Evolutionary conservation across 2,329 filamentous ascomycete species (phyloP), one percentile per base, ranked within the genome.

Genomic region (Neodidymelliopsis sp.): DNA sequence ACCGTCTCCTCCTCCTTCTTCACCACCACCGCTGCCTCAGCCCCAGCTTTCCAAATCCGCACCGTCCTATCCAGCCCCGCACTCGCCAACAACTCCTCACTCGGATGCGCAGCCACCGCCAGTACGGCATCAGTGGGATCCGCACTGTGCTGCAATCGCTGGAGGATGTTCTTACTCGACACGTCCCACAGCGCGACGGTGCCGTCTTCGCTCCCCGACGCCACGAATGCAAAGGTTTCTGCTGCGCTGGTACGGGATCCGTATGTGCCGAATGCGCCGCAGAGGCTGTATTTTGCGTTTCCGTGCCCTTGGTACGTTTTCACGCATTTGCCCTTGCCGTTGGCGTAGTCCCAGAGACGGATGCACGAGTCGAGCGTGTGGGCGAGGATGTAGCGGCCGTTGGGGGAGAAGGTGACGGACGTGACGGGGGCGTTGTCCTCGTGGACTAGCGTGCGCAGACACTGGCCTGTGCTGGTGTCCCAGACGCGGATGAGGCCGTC

Each of bases 231-330:
- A 50, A 74, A 66, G 31, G 19, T 47, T 41, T 35, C 67, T 49
- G 27, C 60, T 46, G 7, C 25, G 13, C 22, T 31, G 13, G 8
- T 36, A 74, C 63, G 35, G 23, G 13, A 27, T 0, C 78, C 77
- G 55, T 88, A 87, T 1, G 84, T 80, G 10, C 90, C 92, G 67
- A 97, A 97, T 29, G 87, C 87, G 4, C 91, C 90, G 2, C 84
- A 84, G n/a, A 97, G 81, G 57, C 90, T 93, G 74, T 89, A 97
- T 53, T 87, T 87, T 44, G 84, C 81, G 71, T 99, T 99, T 44
- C 79, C 76, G 66, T 97, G 94, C 0, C 94, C 94, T 70, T 97
- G 91, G 73, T 97, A 99, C 11, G 94, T 99, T 80, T 99, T 99
- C 65, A 96, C 88, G 61, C 94, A 94, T 20, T 86, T 85, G 6